Percentiles rank a stretch among this genome's conserved stretches.
Evolutionary conservation across 306 rosid genomes (phyloP).

Genomic region (Arachis hypogaea): DNA sequence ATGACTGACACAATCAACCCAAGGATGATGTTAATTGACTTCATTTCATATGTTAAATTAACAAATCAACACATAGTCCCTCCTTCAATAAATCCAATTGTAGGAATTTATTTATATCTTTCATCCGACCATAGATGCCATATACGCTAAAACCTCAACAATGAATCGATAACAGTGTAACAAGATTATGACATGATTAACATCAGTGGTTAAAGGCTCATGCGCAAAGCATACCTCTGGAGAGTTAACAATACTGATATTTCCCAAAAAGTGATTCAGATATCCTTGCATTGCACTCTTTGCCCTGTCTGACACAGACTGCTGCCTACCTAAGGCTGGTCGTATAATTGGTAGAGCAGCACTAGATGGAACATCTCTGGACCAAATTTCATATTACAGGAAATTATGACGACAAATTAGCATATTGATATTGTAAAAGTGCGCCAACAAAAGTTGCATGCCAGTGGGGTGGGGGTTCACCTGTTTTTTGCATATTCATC

Average conservation of each 20-base stretch:
- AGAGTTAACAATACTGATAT: slow-evolving; percentile 88
- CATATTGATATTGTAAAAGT: slow-evolving; percentile 18
- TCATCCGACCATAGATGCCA: not conserved
- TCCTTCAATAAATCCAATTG: not conserved
- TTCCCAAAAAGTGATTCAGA: slow-evolving; percentile 95
- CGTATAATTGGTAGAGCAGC: slow-evolving; percentile 95
- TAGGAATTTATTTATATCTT: not conserved
- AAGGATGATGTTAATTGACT: not conserved
- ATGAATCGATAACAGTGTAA: not conserved
- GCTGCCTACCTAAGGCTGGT: slow-evolving; percentile 93
- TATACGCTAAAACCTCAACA: not conserved
- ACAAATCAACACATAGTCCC: slow-evolving; percentile 21
- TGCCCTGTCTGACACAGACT: slow-evolving; percentile 89
- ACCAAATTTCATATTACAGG: slow-evolving; percentile 46
- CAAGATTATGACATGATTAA: slow-evolving; percentile 17
- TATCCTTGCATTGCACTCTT: slow-evolving; percentile 97
- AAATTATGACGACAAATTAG: slow-evolving; percentile 35
- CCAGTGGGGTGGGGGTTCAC: slow-evolving; percentile 40
- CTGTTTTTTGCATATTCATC: slow-evolving; percentile 83
- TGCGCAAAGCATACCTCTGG: slow-evolving; percentile 73
- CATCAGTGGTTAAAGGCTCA: slow-evolving; percentile 30
- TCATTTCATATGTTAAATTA: slow-evolving; percentile 2
- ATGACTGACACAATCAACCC: slow-evolving; percentile 6
- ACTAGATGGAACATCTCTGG: slow-evolving; percentile 98
- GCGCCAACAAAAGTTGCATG: slow-evolving; percentile 24